Conservation (phyloP, 306 rosid genomes). For the Ziziphus jujuba region DNA sequence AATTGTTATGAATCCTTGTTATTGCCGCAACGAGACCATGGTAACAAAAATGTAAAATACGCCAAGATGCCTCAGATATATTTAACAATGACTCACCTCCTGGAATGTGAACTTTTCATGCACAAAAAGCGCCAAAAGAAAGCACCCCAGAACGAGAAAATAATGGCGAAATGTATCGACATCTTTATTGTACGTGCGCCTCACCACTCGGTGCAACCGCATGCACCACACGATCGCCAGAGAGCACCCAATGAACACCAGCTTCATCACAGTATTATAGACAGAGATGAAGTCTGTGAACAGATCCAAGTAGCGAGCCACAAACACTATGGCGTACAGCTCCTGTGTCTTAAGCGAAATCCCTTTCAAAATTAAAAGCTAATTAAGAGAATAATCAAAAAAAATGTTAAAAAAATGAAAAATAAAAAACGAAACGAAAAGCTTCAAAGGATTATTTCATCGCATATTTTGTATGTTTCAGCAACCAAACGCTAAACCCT, state of each 20-base stretch:
- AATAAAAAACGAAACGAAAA: neutral
- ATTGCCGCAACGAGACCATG: too few species aligned
- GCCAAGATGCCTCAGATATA: neutral
- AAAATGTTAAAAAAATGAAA: too few species aligned
- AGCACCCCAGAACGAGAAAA: constrained; percentile 55
- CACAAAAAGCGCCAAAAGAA: constrained; percentile 62
- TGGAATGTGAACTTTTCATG: constrained; percentile 69
- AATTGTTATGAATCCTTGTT: too few species aligned
- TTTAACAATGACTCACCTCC: constrained; percentile 50
- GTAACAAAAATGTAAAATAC: neutral
- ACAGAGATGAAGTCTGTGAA: constrained; percentile 76
- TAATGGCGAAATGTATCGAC: constrained; percentile 82
- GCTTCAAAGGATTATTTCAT: neutral
- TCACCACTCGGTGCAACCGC: constrained; percentile 61
- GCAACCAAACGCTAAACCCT: constrained; percentile 17
- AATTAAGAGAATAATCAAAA: neutral
- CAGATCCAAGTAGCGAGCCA: constrained; percentile 85
- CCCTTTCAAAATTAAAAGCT: constrained; percentile 37
- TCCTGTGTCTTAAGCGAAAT: constrained; percentile 96
- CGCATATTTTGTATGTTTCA: neutral
- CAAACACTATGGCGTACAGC: constrained; percentile 72
- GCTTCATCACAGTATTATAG: constrained; percentile 80
- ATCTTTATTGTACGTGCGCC: constrained; percentile 69
- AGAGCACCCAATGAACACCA: constrained; percentile 74
- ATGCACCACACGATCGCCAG: constrained; percentile 80